phyloP scores from a whole-genome alignment of 2,329 filamentous ascomycete genomes.

The Diaporthe citriasiana region DNA sequence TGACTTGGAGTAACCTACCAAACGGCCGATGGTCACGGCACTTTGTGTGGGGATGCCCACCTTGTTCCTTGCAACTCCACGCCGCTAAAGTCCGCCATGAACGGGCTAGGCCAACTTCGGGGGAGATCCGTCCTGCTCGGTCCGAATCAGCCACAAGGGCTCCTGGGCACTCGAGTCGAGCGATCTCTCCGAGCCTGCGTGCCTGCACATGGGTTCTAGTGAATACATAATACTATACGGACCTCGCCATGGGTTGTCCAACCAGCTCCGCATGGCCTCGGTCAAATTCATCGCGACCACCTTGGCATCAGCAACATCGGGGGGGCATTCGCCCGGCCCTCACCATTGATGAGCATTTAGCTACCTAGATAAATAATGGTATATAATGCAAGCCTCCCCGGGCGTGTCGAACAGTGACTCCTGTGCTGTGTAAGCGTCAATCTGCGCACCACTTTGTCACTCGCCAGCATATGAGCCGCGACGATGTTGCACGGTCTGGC shows the following conservation, averaged over 20 bases:
- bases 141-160: constrained; percentile 16
- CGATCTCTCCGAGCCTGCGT: background rate
- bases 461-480: background rate
- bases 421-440: background rate
- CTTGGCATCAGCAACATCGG: constrained; percentile 16
- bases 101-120: constrained; percentile 1
- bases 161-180: constrained; percentile 13
- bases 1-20: background rate
- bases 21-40: constrained; percentile 14
- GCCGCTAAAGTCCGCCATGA: constrained; percentile 11
- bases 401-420: too few species aligned
- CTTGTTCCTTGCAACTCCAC: background rate
- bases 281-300: constrained; percentile 24
- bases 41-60: constrained; percentile 13
- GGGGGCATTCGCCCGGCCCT: constrained; percentile 2
- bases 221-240: background rate
- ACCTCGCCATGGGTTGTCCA: background rate
- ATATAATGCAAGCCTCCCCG: constrained; percentile 2
- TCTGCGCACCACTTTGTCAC: background rate
- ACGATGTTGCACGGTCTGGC: constrained; percentile 12
- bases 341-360: background rate
- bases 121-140: constrained; percentile 23
- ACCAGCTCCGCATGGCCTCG: constrained; percentile 20
- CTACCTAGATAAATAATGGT: background rate
- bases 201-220: background rate